Percentiles rank a stretch among this genome's conserved stretches.
phyloP scores from a whole-genome alignment of 1,139 yeast genomes.

The Geotrichum histeridarum region DNA sequence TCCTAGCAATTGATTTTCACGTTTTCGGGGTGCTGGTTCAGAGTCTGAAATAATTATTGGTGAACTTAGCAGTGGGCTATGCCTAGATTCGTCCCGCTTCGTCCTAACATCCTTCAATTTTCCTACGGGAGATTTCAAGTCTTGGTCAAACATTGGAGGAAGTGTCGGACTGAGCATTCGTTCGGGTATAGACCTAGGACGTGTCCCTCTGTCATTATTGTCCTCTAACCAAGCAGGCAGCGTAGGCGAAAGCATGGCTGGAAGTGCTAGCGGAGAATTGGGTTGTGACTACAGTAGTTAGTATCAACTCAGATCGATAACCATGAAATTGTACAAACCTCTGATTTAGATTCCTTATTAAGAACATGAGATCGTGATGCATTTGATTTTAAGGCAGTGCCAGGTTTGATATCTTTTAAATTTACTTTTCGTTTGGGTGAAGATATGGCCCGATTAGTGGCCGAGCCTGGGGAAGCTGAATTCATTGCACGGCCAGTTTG shows the following conservation, averaged over 20 bases:
- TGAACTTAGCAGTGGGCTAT: conserved; percentile 3
- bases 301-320: background rate
- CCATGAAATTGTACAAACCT: background rate
- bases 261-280: conserved; percentile 31
- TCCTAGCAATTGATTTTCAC: background rate
- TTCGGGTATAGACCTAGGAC: conserved; percentile 22
- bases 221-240: conserved; percentile 34
- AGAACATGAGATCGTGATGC: conserved; percentile 3
- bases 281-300: background rate
- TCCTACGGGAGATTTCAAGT: conserved; percentile 3
- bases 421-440: conserved; percentile 2
- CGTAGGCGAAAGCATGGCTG: conserved; percentile 38
- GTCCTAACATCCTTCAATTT: conserved; percentile 7
- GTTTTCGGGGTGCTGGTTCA: conserved; percentile 3
- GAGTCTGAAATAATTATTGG: conserved; percentile 5
- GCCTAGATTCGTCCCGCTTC: conserved; percentile 1
- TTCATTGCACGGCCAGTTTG: conserved; percentile 3
- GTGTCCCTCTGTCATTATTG: background rate
- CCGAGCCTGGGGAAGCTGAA: background rate
- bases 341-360: conserved; percentile 8
- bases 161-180: conserved; percentile 36
- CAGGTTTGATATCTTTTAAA: background rate
- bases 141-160: conserved; percentile 30
- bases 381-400: background rate
- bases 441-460: background rate